These are phyloP conservation scores for Glaciozyma antarctica DNA, from an alignment of 768 basidiomycete genomes.

Conservation along the genomic window DNA sequence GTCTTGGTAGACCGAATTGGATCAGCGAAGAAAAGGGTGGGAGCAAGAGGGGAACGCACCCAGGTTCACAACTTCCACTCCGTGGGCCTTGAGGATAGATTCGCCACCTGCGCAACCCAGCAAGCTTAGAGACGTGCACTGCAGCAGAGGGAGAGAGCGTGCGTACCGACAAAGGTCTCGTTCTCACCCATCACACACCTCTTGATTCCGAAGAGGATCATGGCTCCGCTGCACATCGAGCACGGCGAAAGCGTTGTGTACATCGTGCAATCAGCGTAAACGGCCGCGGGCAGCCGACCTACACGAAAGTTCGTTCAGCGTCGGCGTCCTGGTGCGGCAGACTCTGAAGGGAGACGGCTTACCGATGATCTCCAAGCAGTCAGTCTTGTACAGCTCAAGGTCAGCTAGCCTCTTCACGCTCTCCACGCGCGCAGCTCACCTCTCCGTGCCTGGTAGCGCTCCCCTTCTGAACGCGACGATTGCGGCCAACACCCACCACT, in stretches of 20 bases:
- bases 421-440: conserved; percentile 32
- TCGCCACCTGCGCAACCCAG: conserved; percentile 42
- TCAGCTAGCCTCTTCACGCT: background rate
- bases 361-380: conserved; percentile 51
- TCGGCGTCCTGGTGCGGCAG: background rate
- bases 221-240: conserved; percentile 57
- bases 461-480: conserved; percentile 45
- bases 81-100: conserved; percentile 47
- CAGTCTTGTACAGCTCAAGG: conserved; percentile 25
- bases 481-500: conserved; percentile 46
- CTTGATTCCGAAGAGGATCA: conserved; percentile 52
- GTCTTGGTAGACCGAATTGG: conserved; percentile 33
- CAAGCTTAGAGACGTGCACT: background rate
- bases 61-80: conserved; percentile 51
- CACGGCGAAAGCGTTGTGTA: conserved; percentile 47
- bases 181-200: conserved; percentile 61
- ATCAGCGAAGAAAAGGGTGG: background rate
- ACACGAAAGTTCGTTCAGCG: background rate
- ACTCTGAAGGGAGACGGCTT: background rate
- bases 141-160: background rate
- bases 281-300: conserved; percentile 19
- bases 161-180: conserved; percentile 44
- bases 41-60: conserved; percentile 11
- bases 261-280: conserved; percentile 29
- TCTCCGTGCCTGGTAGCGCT: conserved; percentile 47